These are phyloP conservation scores for Vicia sativa DNA, from an alignment of 306 rosid species.

Conservation along the genomic window DNA sequence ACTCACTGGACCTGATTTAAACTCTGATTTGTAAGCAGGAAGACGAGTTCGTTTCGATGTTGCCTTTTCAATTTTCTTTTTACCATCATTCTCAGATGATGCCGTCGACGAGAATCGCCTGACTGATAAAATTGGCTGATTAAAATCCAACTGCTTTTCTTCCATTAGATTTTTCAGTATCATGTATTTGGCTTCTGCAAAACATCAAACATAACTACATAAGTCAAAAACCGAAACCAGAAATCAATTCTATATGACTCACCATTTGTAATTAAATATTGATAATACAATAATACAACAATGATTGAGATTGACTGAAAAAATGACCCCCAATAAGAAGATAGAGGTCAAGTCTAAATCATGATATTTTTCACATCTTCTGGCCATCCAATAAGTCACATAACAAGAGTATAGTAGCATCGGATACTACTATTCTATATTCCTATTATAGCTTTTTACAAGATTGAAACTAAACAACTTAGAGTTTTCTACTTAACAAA, in stretches of 20 bases:
- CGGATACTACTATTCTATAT: not conserved
- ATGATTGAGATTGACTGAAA: conserved; percentile 19
- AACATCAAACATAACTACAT: conserved; percentile 37
- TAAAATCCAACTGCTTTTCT: conserved; percentile 82
- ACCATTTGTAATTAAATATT: conserved; percentile 21
- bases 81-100: conserved; percentile 50
- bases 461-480: conserved; percentile 13
- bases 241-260: conserved; percentile 3
- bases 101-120: conserved; percentile 61
- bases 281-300: conserved; percentile 14
- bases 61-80: conserved; percentile 52
- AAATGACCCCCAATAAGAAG: conserved; percentile 12
- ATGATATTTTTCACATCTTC: conserved; percentile 23
- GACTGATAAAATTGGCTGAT: conserved; percentile 81
- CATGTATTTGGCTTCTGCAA: conserved; percentile 50
- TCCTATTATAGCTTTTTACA: conserved; percentile 16
- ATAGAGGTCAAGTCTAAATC: conserved; percentile 25
- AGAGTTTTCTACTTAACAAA: not conserved
- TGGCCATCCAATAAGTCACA: conserved; percentile 3
- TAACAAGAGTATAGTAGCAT: conserved; percentile 8
- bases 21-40: conserved; percentile 75
- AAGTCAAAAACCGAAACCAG: conserved; percentile 48
- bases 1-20: conserved; percentile 87
- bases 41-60: conserved; percentile 56
- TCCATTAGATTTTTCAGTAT: conserved; percentile 62